Base-by-base conservation (phyloP, 1,284 basidiomycete species). In the Pseudozyma thailandica region DNA sequence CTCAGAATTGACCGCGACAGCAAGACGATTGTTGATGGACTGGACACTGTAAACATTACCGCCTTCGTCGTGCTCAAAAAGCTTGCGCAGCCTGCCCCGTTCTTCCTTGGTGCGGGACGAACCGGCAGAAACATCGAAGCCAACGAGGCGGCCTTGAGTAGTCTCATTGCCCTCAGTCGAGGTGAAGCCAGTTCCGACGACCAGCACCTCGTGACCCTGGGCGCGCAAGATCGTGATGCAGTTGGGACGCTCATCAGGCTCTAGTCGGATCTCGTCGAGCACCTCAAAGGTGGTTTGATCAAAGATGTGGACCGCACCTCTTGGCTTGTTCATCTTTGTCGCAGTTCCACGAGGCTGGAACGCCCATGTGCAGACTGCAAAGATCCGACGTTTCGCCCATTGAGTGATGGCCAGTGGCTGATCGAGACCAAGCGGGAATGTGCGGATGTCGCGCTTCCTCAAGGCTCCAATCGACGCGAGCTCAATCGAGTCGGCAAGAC, bases 351-450 rank as follows among this genome's bases (percentile, higher is more conserved):
- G 57, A n/a, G 75, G 72, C 18, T 65, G 41, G 56, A 68, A 77
- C 0, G 47, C 26, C 66, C 66, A 73, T 0, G 74, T 68, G 33
- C 63, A 56, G n/a, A 77, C 66, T 6, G 54, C 74, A 21, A 77
- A 63, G 18, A 62, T 30, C 12, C 50, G 28, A 12, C 62, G 58
- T 9, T 46, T 23, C 3, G 39, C 35, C 31, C 79, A 75, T 33
- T 78, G 58, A 6, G 77, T 64, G 41, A 84, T 77, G n/a, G 78
- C 66, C 3, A 79, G 57, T 1, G 84, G 83, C 43, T 84, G 82
- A 37, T 83, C 72, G 10, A 78, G 73, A 12, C 81, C 83, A 18
- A 84, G 74, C 7, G 75, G 70, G 33, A 83, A 60, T 9, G 82
- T 81, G 20, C 72, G 63, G 30, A 84, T 62, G 51, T 84, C 79